Percentiles rank a stretch among this genome's conserved stretches.
phyloP scores from a whole-genome alignment of 495 filamentous ascomycete genomes.

The Tetracladium marchalianum region DNA sequence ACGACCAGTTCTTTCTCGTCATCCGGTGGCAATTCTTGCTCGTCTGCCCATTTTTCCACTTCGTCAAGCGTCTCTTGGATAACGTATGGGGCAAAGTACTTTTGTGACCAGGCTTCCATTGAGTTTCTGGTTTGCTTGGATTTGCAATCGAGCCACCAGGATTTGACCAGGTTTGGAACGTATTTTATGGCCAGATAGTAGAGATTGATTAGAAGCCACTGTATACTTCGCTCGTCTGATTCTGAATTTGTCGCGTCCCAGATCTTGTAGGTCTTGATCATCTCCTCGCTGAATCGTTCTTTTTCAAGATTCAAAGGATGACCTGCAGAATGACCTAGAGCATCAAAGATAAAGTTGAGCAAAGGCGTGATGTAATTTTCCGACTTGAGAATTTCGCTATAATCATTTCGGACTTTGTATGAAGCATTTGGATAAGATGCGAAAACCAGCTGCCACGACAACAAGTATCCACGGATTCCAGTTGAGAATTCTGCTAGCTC shows the following conservation, averaged over 20 bases:
- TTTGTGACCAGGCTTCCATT: conserved; percentile 73
- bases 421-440: conserved; percentile 76
- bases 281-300: conserved; percentile 38
- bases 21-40: conserved; percentile 41
- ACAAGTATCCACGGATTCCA: conserved; percentile 62
- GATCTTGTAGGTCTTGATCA: conserved; percentile 58
- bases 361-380: conserved; percentile 59
- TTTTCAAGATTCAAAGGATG: conserved; percentile 49
- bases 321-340: conserved; percentile 62
- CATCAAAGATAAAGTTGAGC: conserved; percentile 68
- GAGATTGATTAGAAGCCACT: conserved; percentile 77
- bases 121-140: conserved; percentile 67
- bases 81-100: conserved; percentile 74
- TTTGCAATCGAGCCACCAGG: conserved; percentile 74
- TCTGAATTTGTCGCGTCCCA: conserved; percentile 41
- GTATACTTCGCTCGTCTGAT: conserved; percentile 52
- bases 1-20: conserved; percentile 63
- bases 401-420: conserved; percentile 69
- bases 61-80: conserved; percentile 60
- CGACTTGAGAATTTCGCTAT: conserved; percentile 64
- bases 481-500: conserved; percentile 39
- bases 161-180: conserved; percentile 65
- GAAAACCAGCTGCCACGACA: conserved; percentile 86
- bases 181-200: conserved; percentile 74
- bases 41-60: conserved; percentile 60